phyloP scores from a whole-genome alignment of 2,329 filamentous ascomycete genomes.

The Pestalotiopsis sp. region DNA sequence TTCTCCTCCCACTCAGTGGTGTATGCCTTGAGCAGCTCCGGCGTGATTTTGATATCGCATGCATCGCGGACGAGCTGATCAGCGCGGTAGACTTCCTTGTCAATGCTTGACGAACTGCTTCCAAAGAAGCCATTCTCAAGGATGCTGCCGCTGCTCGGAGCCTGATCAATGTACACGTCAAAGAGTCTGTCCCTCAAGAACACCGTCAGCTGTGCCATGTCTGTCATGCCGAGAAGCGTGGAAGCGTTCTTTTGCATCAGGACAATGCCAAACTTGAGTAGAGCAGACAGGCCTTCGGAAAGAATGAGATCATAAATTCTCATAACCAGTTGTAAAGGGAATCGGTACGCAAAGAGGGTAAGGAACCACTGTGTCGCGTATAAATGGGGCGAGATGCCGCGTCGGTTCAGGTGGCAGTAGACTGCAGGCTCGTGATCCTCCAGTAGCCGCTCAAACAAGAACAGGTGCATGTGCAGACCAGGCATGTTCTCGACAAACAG shows the following conservation, averaged over 20 bases:
- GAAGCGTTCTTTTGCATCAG: constrained; percentile 94
- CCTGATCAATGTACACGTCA: constrained; percentile 94
- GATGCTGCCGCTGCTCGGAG: constrained; percentile 88
- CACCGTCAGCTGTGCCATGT: constrained; percentile 86
- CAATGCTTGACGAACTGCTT: constrained; percentile 81
- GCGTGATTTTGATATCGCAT: constrained; percentile 82
- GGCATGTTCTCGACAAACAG: constrained; percentile 97
- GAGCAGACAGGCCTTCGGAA: constrained; percentile 89
- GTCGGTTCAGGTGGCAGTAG: constrained; percentile 89
- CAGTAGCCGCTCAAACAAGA: constrained; percentile 91
- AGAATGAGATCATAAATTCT: constrained; percentile 96
- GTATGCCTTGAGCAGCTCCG: constrained; percentile 80
- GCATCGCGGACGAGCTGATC: constrained; percentile 93
- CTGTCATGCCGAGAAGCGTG: constrained; percentile 78
- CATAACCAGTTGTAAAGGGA: constrained; percentile 92
- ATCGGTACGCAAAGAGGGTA: constrained; percentile 97
- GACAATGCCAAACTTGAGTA: constrained; percentile 91
- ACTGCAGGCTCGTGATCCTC: constrained; percentile 94
- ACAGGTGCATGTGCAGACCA: constrained; percentile 88
- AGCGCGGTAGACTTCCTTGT: constrained; percentile 95
- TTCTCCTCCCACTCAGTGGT: constrained; percentile 91
- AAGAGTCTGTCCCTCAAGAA: constrained; percentile 95
- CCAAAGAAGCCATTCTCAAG: constrained; percentile 98
- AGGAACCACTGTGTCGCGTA: constrained; percentile 99
- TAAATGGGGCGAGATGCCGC: constrained; percentile 84